Conservation (phyloP, 2,329 filamentous ascomycete genomes). For the Trichoderma oligosporum region DNA sequence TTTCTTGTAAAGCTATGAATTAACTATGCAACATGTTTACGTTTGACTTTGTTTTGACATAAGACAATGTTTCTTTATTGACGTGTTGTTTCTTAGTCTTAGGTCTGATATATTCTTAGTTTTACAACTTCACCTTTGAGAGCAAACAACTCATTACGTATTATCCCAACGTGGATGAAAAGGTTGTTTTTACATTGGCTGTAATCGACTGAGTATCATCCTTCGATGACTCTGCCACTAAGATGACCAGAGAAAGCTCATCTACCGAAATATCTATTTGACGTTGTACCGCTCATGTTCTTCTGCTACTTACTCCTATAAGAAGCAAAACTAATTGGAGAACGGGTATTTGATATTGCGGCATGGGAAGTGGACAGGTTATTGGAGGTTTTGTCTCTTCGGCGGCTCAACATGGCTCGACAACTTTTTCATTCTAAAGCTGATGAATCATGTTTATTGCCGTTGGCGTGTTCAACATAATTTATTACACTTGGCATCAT, state of each 20-base stretch:
- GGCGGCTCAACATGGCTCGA: slow-evolving; percentile 48
- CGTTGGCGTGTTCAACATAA: slow-evolving; percentile 45
- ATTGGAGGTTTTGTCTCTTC: slow-evolving; percentile 47
- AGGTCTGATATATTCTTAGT: too few relatives aligned
- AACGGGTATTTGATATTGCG: slow-evolving; percentile 37
- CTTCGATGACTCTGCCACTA: background rate
- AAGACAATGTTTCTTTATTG: background rate
- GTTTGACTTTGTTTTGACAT: background rate
- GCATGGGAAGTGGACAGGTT: slow-evolving; percentile 33
- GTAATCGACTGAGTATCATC: background rate
- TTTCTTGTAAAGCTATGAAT: slow-evolving; percentile 1
- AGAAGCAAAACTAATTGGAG: slow-evolving; percentile 44
- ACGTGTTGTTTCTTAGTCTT: background rate
- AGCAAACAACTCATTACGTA: background rate
- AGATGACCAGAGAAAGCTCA: slow-evolving; percentile 9
- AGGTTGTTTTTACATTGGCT: slow-evolving; percentile 2
- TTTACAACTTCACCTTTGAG: background rate
- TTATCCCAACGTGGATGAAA: slow-evolving; percentile 8
- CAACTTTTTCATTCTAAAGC: slow-evolving; percentile 30
- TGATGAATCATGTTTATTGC: slow-evolving; percentile 54
- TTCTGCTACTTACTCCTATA: slow-evolving; percentile 31
- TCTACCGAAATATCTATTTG: slow-evolving; percentile 28
- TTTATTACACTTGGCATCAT: slow-evolving; percentile 43
- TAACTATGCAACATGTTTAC: background rate
- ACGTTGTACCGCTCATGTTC: slow-evolving; percentile 28